phyloP scores from a whole-genome alignment of 148 eudicot genomes.

The Camellia granthamiana region DNA sequence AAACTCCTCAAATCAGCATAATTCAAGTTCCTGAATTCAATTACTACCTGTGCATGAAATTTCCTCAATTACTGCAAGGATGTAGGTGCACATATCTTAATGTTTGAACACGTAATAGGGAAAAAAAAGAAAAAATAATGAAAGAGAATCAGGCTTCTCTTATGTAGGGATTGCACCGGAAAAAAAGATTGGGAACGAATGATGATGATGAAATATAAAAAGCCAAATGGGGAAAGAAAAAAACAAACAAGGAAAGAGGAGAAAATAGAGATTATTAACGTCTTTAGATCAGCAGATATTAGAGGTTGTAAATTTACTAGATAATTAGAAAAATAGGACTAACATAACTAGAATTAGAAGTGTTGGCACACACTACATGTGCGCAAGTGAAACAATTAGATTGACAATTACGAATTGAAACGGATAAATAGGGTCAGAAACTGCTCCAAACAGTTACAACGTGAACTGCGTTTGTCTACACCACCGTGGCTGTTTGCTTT shows the following conservation, averaged over 20 bases:
- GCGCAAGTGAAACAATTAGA: too few relatives aligned
- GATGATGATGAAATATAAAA: not conserved
- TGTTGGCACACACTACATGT: too few relatives aligned
- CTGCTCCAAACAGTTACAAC: too few relatives aligned
- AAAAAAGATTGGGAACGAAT: not conserved
- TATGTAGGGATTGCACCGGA: not conserved
- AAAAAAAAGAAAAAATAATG: too few relatives aligned
- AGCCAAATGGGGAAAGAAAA: not conserved
- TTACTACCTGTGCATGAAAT: not conserved
- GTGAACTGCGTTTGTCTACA: too few relatives aligned
- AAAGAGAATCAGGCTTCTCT: not conserved
- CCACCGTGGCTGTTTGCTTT: too few relatives aligned
- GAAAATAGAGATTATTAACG: not conserved
- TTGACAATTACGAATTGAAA: too few relatives aligned
- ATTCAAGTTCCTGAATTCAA: not conserved
- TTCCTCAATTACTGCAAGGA: too few relatives aligned
- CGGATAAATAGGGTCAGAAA: too few relatives aligned
- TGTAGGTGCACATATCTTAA: too few relatives aligned
- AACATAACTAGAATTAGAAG: not conserved
- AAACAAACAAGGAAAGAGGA: not conserved
- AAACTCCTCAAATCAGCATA: not conserved
- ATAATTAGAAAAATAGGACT: not conserved
- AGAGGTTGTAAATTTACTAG: not conserved
- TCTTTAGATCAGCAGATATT: not conserved
- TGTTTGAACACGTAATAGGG: too few relatives aligned